Evolutionary conservation across 331 rosid species (phyloP), one percentile per base, ranked within the genome.

Genomic region (Rhamnella rubrinervis): DNA sequence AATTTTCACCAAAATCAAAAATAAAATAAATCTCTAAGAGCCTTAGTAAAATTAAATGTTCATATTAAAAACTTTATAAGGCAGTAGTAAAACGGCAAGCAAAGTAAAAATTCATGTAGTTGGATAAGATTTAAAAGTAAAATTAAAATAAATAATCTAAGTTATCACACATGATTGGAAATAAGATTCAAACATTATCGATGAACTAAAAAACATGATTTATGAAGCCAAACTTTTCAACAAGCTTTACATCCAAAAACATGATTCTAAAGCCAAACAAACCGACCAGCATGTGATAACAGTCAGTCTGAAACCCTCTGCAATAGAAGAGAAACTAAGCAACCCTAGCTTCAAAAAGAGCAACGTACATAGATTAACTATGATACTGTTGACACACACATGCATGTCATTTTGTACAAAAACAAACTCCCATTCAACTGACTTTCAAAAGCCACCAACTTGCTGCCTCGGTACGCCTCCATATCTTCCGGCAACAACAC

Each of bases 371-470:
- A 59, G 71, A 51, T 35, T 61, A 70, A 38, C 35, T 39, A 46
- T 15, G 66, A 69, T 49, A 66, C 18, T n/a, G 39, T 57, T 4
- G 28, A 11, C 67, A 46, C 65, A 59, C n/a, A 31, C 28, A 47
- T 3, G 35, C 35, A 31, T 4, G 4, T 16, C 21, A 50, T 49
- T 52, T 61, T 75, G 41, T 61, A 70, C 74, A 66, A 35, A 37
- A 52, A 65, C 73, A 59, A 28, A 53, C 31, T 39, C 37, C 28
- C 5, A 50, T 62, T 56, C 18, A 39, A 46, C 46, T 20, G 41
- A 74, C 51, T 20, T 79, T 88, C 85, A 90, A 63, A 75, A 84
- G 64, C 87, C 79, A 37, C 90, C 79, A 19, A 64, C 76, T 39
- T 77, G 67, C 62, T 90, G 85, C 46, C 59, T 80, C 56, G 88